Conservation (phyloP, 2,329 filamentous ascomycete genomes). For the Trichoderma harzianum region DNA sequence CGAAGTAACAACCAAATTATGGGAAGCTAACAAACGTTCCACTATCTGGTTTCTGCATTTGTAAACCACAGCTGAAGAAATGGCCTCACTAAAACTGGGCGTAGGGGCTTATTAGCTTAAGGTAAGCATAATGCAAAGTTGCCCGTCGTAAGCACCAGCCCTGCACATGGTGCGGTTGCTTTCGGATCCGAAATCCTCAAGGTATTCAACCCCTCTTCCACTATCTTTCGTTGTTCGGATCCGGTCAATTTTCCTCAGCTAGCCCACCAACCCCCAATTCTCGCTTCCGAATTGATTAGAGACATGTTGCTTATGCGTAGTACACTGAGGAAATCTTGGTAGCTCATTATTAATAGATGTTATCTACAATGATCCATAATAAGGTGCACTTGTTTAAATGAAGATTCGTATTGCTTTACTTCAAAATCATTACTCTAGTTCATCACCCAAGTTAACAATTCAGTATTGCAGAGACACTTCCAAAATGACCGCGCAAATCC, state of each 20-base stretch:
- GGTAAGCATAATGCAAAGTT: not conserved
- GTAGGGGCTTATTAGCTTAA: not conserved
- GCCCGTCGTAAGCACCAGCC: not conserved
- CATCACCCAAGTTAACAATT: not conserved
- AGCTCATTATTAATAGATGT: not conserved
- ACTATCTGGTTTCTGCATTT: not conserved
- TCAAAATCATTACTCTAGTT: not conserved
- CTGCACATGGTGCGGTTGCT: not conserved
- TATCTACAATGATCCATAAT: not conserved
- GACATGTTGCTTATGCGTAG: not conserved
- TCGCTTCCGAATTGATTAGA: not conserved
- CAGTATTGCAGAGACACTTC: not conserved
- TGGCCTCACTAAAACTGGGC: not conserved
- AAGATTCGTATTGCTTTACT: not conserved
- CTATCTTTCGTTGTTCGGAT: not conserved
- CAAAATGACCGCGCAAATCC: not conserved
- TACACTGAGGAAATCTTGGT: not conserved
- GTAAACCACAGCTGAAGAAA: not conserved
- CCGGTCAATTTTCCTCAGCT: not conserved
- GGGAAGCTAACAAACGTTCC: not conserved
- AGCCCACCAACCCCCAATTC: not conserved
- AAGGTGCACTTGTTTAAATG: not conserved
- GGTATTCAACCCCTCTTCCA: not conserved
- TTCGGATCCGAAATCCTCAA: not conserved
- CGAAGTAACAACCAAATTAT: not conserved